Conservation (phyloP, 2,329 filamentous ascomycete genomes). For the Botrytis sinoallii region DNA sequence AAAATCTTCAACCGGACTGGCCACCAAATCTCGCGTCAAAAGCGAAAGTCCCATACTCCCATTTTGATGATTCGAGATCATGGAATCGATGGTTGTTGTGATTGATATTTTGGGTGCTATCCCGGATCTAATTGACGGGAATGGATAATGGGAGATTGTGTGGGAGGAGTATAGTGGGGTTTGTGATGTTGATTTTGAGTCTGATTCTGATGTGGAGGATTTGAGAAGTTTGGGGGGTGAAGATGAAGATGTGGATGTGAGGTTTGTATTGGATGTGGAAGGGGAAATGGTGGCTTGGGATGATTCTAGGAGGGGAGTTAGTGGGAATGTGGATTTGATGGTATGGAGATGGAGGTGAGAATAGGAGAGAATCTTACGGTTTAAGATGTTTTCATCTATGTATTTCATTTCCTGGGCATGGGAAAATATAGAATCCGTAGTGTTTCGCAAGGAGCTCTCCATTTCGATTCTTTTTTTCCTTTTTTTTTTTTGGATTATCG, state of each 20-base stretch:
- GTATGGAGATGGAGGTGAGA: not conserved
- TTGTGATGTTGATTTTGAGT: not conserved
- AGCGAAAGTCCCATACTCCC: not conserved
- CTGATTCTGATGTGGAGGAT: not conserved
- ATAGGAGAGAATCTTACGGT: not conserved
- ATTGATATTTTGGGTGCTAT: not conserved
- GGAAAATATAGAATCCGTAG: not conserved
- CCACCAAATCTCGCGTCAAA: not conserved
- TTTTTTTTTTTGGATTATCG: not conserved
- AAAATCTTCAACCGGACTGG: not conserved
- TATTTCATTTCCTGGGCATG: not conserved
- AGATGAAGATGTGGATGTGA: not conserved
- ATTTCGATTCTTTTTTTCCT: not conserved
- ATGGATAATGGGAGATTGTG: not conserved
- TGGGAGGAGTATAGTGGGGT: not conserved
- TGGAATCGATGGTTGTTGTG: not conserved
- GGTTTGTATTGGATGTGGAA: not conserved
- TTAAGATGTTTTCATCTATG: not conserved
- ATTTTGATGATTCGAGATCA: not conserved
- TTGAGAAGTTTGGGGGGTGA: not conserved
- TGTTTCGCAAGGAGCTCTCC: not conserved
- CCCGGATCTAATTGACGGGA: not conserved
- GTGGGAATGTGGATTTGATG: accelerated
- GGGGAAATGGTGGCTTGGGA: not conserved
- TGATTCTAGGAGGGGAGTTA: not conserved